Conservation (phyloP, 2,329 filamentous ascomycete genomes). For the Lecanicillium sp. region DNA sequence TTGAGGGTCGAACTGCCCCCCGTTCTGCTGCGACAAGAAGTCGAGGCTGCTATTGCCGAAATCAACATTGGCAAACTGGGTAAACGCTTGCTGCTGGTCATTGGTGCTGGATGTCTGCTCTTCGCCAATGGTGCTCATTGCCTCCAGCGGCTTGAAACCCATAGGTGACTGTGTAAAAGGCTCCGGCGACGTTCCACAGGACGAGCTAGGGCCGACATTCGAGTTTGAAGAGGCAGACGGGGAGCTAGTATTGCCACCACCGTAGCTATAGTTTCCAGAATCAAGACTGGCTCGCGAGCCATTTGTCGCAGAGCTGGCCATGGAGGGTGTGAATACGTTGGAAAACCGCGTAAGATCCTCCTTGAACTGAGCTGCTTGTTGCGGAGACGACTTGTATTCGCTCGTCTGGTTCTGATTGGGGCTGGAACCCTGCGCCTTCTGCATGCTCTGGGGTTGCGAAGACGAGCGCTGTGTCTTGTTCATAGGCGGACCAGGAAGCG, state of each 20-base stretch:
- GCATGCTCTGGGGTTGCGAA: constrained; percentile 25
- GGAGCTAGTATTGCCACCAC: constrained; percentile 48
- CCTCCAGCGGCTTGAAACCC: constrained; percentile 55
- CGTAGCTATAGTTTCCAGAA: constrained; percentile 37
- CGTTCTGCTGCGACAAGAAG: constrained; percentile 72
- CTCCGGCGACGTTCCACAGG: constrained; percentile 71
- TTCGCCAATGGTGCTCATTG: constrained; percentile 56
- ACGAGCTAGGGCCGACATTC: constrained; percentile 50
- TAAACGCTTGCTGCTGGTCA: constrained; percentile 22
- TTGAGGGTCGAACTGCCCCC: constrained; percentile 81
- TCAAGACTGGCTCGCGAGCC: constrained; percentile 43
- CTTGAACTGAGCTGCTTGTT: constrained; percentile 23
- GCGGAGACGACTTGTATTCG: constrained; percentile 13
- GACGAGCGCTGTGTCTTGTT: constrained; percentile 17
- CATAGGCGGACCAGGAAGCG: constrained; percentile 45
- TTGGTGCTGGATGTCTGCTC: constrained; percentile 41
- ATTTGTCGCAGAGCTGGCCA: constrained; percentile 34
- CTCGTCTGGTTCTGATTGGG: constrained; percentile 21
- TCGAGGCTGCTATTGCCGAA: constrained; percentile 53
- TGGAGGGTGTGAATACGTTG: constrained; percentile 51
- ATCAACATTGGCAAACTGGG: constrained; percentile 23
- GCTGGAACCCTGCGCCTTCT: constrained; percentile 12
- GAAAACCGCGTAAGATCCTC: constrained; percentile 47
- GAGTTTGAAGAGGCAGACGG: constrained; percentile 56
- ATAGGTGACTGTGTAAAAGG: constrained; percentile 64